Evolutionary conservation across 225 moss, liverwort and hornwort genomes (phyloP).

Genomic region (Bryum argenteum): DNA sequence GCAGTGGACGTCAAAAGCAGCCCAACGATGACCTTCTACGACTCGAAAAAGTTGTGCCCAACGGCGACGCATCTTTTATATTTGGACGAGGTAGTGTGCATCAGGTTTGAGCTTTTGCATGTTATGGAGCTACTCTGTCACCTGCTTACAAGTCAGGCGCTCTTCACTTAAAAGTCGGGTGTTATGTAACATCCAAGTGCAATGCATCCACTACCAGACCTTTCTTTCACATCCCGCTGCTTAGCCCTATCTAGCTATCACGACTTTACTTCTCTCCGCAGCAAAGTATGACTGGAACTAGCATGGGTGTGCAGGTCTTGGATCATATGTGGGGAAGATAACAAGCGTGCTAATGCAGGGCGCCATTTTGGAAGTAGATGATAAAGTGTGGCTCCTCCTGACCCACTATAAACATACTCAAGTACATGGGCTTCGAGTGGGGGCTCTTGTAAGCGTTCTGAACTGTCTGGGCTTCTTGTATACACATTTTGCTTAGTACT

Average conservation of each 20-base stretch:
- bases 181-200: slow-evolving; percentile 18
- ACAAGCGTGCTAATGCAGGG: slow-evolving; percentile 59
- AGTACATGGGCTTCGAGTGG: slow-evolving; percentile 74
- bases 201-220: slow-evolving; percentile 1
- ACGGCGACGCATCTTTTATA: slow-evolving; percentile 36
- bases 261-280: slow-evolving; percentile 4
- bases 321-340: slow-evolving; percentile 72
- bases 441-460: slow-evolving; percentile 65
- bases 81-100: slow-evolving; percentile 40
- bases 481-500: background rate
- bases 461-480: slow-evolving; percentile 1
- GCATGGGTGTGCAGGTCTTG: slow-evolving; percentile 42
- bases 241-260: background rate
- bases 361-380: slow-evolving; percentile 73
- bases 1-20: slow-evolving; percentile 18
- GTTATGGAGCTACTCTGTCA: slow-evolving; percentile 12
- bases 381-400: slow-evolving; percentile 77
- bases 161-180: slow-evolving; percentile 13
- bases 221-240: slow-evolving; percentile 12
- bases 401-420: slow-evolving; percentile 60
- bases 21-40: slow-evolving; percentile 8
- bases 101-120: slow-evolving; percentile 28
- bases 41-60: slow-evolving; percentile 27
- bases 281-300: slow-evolving; percentile 21
- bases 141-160: background rate